Base-by-base conservation (phyloP, 768 basidiomycete genomes). In the Amanita rubescens region DNA sequence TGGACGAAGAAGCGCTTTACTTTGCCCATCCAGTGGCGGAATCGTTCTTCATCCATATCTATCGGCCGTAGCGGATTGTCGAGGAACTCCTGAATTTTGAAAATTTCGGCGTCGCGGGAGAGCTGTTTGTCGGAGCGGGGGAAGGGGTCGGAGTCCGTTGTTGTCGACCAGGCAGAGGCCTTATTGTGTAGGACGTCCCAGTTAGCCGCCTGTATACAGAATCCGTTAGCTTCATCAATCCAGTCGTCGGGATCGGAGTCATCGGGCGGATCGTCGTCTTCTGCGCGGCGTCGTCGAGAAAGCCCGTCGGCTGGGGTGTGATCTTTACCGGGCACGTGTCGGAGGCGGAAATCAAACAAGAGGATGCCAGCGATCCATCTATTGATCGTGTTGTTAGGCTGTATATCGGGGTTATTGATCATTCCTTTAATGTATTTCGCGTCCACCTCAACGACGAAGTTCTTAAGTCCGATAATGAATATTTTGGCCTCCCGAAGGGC, bases 401-500 rank as follows among this genome's bases (percentile, higher is more conserved):
- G 35, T 14, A 37, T 17, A 14, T 37, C 35, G 5, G 35, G 35
- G 14, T 37, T 37, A 17, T 15, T 37, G 35, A 37, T 37, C 12
- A 37, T 37, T 15, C 35, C 35, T 15, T 37, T 37, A 3, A 15
- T 9, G 2, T 37, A 37, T 14, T 37, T 37, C 3, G 35, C 35
- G 35, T 37, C 14, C 6, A 37, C 35, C n/a, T 37, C 35, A 2
- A 37, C 14, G 6, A 37, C n/a, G 11, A 37, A 14, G 3, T 2
- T 37, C 5, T 15, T 37, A 14, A 37, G 11, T 2, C 35, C 12
- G 35, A 37, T 37, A 15, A 37, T 11, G 35, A 37, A 37, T 30
- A 37, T 37, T 14, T 37, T 37, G 35, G 15, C 12, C 0, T 51
- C 58, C 10, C 60, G 49, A 0, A 71, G 32, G 0, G 63, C 65